Percentiles rank a stretch among this genome's conserved stretches.
Evolutionary conservation across 2,329 filamentous ascomycete genomes (phyloP).

Genomic region (Chaetomium sp.): DNA sequence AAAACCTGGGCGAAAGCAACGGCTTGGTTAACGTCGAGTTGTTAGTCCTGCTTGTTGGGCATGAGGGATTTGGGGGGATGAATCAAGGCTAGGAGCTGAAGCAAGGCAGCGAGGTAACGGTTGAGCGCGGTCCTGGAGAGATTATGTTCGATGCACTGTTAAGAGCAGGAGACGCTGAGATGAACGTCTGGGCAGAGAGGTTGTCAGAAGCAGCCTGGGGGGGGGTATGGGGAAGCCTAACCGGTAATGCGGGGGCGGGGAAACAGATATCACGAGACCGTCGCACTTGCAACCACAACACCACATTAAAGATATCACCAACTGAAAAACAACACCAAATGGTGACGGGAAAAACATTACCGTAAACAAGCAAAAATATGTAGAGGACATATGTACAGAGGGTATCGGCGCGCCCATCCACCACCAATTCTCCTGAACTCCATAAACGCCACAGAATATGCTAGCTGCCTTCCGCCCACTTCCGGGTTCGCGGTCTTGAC

Average conservation of each 20-base stretch:
- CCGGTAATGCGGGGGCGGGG: neutral
- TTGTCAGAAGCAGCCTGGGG: neutral
- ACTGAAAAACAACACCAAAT: neutral
- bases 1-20: too few species aligned
- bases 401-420: conserved; percentile 20
- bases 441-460: conserved; percentile 17
- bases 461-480: conserved; percentile 33
- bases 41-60: too few species aligned
- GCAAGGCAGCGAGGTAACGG: too few species aligned
- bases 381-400: conserved; percentile 21
- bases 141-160: too few species aligned
- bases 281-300: neutral
- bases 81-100: too few species aligned
- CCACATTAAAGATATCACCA: neutral
- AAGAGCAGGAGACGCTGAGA: too few species aligned
- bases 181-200: too few species aligned
- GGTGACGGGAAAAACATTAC: conserved; percentile 12
- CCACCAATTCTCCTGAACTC: conserved; percentile 21
- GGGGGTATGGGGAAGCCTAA: neutral
- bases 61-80: too few species aligned
- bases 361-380: conserved; percentile 16
- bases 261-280: neutral
- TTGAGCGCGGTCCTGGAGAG: too few species aligned
- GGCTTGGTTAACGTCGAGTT: too few species aligned
- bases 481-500: conserved; percentile 37